A percentile compares a stretch with the other conserved stretches of the same genome.
These are phyloP conservation scores for Petunia hybrid DNA, from an alignment of 305 asterid species.

Conservation along the genomic window DNA sequence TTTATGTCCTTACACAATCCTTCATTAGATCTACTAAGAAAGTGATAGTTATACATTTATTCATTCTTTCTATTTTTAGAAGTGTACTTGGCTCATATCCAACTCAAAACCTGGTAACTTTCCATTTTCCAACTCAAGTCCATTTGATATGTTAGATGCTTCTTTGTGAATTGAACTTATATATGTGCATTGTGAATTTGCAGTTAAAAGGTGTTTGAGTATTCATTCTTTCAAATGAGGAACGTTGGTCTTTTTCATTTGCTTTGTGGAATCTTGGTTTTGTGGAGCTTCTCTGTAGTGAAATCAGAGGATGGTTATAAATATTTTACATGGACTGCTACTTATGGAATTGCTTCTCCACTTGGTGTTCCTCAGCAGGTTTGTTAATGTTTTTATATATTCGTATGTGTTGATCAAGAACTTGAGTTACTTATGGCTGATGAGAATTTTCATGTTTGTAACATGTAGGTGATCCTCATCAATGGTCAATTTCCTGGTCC, in stretches of 20 bases:
- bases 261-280: slow-evolving; percentile 44
- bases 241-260: slow-evolving; percentile 40
- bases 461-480: slow-evolving; percentile 71
- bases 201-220: not conserved
- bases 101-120: not conserved
- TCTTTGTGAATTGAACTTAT: too few relatives aligned
- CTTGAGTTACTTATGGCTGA: not conserved
- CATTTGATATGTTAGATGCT: not conserved
- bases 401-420: slow-evolving; percentile 15
- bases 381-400: not conserved
- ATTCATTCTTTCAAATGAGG: slow-evolving; percentile 49
- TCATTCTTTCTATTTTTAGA: slow-evolving; percentile 41
- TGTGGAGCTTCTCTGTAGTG: slow-evolving; percentile 51
- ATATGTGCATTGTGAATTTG: not conserved
- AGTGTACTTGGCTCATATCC: not conserved
- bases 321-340: slow-evolving; percentile 78
- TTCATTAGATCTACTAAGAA: not conserved
- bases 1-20: not conserved
- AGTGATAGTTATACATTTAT: slow-evolving; percentile 38
- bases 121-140: not conserved
- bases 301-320: slow-evolving; percentile 86
- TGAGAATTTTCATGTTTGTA: slow-evolving; percentile 24
- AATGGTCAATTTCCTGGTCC: slow-evolving; percentile 91
- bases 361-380: slow-evolving; percentile 79
- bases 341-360: slow-evolving; percentile 83